Evolutionary conservation across 208 protist species (phyloP).

Genomic region (Naegleria gruberi): DNA sequence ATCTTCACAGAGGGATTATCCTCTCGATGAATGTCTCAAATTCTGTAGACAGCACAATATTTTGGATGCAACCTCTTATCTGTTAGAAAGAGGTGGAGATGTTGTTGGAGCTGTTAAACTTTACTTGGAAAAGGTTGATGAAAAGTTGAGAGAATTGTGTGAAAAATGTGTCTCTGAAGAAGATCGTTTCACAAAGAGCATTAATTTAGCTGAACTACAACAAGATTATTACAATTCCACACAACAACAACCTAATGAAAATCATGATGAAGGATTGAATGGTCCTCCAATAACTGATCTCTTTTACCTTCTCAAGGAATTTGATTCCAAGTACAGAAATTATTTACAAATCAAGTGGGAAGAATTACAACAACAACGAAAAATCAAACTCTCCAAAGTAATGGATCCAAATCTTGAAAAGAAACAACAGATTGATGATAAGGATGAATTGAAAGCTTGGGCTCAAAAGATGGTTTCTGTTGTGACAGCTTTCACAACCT

Average conservation of each 20-base stretch:
- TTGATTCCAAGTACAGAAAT: background rate
- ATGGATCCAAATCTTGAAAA: background rate
- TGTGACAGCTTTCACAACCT: background rate
- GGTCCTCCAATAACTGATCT: background rate
- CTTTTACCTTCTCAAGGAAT: background rate
- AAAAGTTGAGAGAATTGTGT: background rate
- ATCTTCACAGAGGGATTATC: background rate
- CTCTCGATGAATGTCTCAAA: background rate
- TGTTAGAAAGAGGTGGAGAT: conserved; percentile 9
- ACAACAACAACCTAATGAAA: background rate
- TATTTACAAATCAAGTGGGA: background rate
- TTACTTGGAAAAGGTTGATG: background rate
- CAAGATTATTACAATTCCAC: background rate
- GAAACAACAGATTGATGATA: background rate
- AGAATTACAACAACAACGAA: background rate
- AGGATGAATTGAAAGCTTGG: background rate
- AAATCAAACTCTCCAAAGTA: background rate
- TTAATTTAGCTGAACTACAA: background rate
- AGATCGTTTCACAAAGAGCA: background rate
- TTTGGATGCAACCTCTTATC: background rate
- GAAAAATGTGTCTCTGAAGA: background rate
- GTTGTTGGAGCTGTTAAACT: background rate
- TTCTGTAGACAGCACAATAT: background rate
- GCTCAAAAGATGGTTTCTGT: background rate
- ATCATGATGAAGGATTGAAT: background rate